Evolutionary conservation across 2,329 filamentous ascomycete genomes (phyloP).

Genomic region (Colletotrichum destructivum): DNA sequence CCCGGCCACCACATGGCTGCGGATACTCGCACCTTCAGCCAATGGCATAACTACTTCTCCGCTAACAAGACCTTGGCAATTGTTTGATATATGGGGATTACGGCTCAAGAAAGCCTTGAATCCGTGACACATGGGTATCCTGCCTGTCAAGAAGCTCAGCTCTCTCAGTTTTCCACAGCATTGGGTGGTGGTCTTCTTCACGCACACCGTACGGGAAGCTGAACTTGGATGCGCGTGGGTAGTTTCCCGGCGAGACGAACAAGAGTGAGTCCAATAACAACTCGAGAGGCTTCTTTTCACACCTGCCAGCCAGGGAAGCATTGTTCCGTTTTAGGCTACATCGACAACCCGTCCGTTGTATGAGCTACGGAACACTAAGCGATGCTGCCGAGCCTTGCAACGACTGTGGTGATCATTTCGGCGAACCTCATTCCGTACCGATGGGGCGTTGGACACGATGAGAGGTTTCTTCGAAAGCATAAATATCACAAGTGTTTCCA

Average conservation of each 20-base stretch:
- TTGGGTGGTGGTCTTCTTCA: neutral
- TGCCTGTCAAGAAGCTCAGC: neutral
- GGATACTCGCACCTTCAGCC: neutral
- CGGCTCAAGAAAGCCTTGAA: neutral
- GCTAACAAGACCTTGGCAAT: constrained; percentile 36
- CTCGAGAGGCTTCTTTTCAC: neutral
- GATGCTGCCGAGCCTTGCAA: constrained; percentile 8
- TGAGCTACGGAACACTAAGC: constrained; percentile 13
- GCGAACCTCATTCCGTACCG: constrained; percentile 33
- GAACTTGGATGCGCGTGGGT: neutral
- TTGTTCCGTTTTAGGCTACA: neutral
- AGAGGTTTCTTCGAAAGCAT: constrained; percentile 1
- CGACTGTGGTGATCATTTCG: constrained; percentile 3
- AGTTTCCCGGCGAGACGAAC: neutral
- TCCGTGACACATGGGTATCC: neutral
- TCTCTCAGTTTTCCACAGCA: neutral
- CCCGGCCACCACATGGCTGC: constrained; percentile 5
- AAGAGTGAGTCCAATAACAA: neutral
- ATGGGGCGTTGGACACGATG: neutral
- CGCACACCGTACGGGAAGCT: constrained; percentile 7
- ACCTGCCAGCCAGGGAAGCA: neutral
- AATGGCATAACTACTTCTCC: constrained; percentile 2
- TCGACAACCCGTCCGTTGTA: neutral
- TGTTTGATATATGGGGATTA: constrained; percentile 19
- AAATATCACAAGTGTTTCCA: constrained; percentile 14